Percentiles rank a stretch among this genome's conserved stretches.
phyloP scores from a whole-genome alignment of 1,284 basidiomycete species.

The Tilletia indica region DNA sequence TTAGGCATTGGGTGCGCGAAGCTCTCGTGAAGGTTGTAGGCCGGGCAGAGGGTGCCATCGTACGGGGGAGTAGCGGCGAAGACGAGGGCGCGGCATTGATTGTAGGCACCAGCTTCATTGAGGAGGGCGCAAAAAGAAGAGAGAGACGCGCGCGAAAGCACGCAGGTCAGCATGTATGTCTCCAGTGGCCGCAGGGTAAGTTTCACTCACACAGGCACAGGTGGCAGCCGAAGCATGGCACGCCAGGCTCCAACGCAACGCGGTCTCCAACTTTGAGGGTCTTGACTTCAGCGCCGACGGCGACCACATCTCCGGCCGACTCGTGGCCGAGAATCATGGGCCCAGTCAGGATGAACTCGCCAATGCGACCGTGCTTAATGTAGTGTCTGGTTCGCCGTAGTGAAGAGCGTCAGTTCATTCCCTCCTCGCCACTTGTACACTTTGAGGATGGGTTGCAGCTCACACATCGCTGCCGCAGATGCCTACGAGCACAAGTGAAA shows the following conservation, averaged over 20 bases:
- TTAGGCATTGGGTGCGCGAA: conserved; percentile 57
- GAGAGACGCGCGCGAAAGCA: neutral
- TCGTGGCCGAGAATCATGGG: conserved; percentile 76
- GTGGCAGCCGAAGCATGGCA: conserved; percentile 68
- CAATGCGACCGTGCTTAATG: conserved; percentile 50
- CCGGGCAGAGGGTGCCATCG: conserved; percentile 80
- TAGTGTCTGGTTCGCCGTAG: conserved; percentile 35
- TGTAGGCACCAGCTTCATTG: conserved; percentile 32
- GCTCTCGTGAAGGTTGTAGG: conserved; percentile 52
- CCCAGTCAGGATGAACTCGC: conserved; percentile 71
- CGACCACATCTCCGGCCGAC: conserved; percentile 61
- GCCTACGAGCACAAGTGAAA: conserved; percentile 65
- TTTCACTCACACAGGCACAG: conserved; percentile 20
- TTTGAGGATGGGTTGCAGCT: neutral
- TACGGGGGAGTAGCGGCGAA: conserved; percentile 87
- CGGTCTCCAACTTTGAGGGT: conserved; percentile 76
- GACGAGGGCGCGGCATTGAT: conserved; percentile 72
- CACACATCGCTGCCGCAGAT: conserved; percentile 68
- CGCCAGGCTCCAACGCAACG: conserved; percentile 81
- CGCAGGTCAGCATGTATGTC: neutral
- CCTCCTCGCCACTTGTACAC: too few relatives aligned
- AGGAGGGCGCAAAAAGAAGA: neutral
- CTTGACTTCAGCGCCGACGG: conserved; percentile 71
- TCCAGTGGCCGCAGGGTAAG: too few relatives aligned
- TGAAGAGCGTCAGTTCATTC: conserved; percentile 20